Evolutionary conservation across 495 filamentous ascomycete genomes (phyloP).

Genomic region (Platismatia glauca): DNA sequence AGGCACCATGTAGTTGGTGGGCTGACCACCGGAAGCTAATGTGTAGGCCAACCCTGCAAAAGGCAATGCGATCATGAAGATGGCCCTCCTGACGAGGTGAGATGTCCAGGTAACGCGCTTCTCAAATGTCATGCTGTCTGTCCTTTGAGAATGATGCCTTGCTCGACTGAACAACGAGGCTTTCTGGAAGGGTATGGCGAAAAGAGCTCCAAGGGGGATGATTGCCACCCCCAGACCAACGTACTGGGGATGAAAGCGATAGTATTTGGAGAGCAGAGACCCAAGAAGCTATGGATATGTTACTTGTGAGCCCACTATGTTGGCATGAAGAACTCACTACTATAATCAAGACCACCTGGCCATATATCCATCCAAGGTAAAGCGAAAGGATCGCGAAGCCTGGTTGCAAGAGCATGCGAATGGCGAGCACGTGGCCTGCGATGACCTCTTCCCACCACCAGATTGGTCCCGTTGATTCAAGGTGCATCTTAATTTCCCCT

Average conservation of each 20-base stretch:
- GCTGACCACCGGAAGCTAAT: constrained; percentile 49
- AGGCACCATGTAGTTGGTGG: constrained; percentile 49
- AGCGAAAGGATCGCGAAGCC: constrained; percentile 62
- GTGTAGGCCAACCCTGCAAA: constrained; percentile 57
- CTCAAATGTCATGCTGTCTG: constrained; percentile 51
- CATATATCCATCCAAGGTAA: constrained; percentile 71
- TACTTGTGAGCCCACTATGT: background rate
- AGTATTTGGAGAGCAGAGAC: constrained; percentile 54
- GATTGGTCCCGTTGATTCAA: constrained; percentile 54
- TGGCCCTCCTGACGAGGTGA: constrained; percentile 55
- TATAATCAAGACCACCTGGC: constrained; percentile 60
- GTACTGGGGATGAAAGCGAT: constrained; percentile 49
- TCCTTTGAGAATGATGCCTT: constrained; percentile 44
- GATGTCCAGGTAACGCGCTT: constrained; percentile 54
- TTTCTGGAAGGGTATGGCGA: constrained; percentile 62
- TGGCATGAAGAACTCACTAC: constrained; percentile 32
- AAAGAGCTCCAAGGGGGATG: constrained; percentile 55
- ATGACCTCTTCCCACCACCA: constrained; percentile 69
- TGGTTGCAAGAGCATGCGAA: constrained; percentile 59
- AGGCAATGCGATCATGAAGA: constrained; percentile 57
- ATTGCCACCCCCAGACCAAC: constrained; percentile 55
- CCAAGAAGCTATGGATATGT: constrained; percentile 47
- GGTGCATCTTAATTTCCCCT: constrained; percentile 68
- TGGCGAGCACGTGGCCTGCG: constrained; percentile 56
- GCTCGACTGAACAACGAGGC: constrained; percentile 56